Evolutionary conservation across 2,329 filamentous ascomycete species (phyloP), one percentile per base, ranked within the genome.

Genomic region (Claviceps sp.): DNA sequence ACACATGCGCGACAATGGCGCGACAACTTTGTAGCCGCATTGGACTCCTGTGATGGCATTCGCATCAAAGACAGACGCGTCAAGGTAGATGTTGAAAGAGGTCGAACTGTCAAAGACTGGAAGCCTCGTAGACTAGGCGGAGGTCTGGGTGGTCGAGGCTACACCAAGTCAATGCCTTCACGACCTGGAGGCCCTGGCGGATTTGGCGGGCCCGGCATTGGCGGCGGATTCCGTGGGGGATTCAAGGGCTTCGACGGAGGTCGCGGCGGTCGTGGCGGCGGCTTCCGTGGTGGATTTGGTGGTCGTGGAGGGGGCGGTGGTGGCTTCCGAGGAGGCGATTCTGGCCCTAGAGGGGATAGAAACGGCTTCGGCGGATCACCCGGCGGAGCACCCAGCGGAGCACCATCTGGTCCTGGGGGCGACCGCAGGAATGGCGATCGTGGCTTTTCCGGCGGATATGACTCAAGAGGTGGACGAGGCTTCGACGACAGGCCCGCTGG

Each of bases 1-100:
- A 87, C 83, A 82, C 73, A 37, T 48, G 65, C 63, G 75, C 77
- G 78, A 62, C 53, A 69, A 72, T 72, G 74, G 76, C 73, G 76
- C 74, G 73, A 69, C 70, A 68, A 66, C 69, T 69, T 77, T 52
- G 71, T 78, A 95, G 93, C 90, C 76, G 93, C 93, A 70, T 83
- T 96, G 75, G 95, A 84, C 63, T 71, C 75, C 60, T 82, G 78
- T 66, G 90, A 97, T 77, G 88, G 88, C 58, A 86, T 95, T 64
- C 84, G 85, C 60, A 95, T 98, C 72, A 94, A 89, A 67, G 90
- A 94, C 65, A 83, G 91, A 64, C 83, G 85, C 61, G 87, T 97
- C 63, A 82, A 95, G 65, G 89, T 97, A 62, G 93, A 98, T 65
- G 91, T 97, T 55, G 93, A 98, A 71, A 84, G 93, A 64, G 93